Conservation (phyloP, 192 early-diverging fungal species). For the Coemansia sp. region DNA sequence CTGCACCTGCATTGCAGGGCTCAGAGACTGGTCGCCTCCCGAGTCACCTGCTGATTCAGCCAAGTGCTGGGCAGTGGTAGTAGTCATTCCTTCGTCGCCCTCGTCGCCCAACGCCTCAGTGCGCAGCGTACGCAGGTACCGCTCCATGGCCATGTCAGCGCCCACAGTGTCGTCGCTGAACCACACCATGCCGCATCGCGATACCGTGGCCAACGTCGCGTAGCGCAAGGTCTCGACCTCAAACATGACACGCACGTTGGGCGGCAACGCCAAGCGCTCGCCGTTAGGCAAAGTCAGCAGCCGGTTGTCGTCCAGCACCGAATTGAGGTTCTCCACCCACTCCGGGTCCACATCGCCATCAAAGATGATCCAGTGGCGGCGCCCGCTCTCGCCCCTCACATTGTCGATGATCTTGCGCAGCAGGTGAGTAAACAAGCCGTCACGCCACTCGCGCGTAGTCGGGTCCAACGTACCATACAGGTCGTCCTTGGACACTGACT, state of each 20-base stretch:
- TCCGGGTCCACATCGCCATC: conserved; percentile 99
- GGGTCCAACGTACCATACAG: conserved; percentile 96
- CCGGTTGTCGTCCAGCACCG: conserved; percentile 97
- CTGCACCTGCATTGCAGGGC: conserved; percentile 76
- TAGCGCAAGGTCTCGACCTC: conserved; percentile 99
- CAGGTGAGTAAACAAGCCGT: conserved; percentile 97
- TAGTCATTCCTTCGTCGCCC: conserved; percentile 71
- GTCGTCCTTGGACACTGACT: conserved; percentile 96
- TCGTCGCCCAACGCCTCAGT: conserved; percentile 74
- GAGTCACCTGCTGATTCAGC: conserved; percentile 31
- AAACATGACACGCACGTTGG: conserved; percentile 98
- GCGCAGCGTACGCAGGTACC: conserved; percentile 84
- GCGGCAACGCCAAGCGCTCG: conserved; percentile 92
- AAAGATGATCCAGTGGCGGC: conserved; percentile 99
- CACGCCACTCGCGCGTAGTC: conserved; percentile 99
- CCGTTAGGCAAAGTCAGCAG: conserved; percentile 98
- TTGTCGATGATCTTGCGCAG: conserved; percentile 98
- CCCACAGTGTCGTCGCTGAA: conserved; percentile 92
- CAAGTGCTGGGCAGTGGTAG: not conserved
- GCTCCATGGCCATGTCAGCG: conserved; percentile 74
- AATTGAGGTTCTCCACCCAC: conserved; percentile 98
- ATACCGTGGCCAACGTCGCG: conserved; percentile 97
- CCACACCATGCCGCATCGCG: conserved; percentile 99
- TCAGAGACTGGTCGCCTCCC: conserved; percentile 61
- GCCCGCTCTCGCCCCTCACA: conserved; percentile 90